phyloP scores from a whole-genome alignment of 225 moss, liverwort and hornwort species.

The Asterella californica region DNA sequence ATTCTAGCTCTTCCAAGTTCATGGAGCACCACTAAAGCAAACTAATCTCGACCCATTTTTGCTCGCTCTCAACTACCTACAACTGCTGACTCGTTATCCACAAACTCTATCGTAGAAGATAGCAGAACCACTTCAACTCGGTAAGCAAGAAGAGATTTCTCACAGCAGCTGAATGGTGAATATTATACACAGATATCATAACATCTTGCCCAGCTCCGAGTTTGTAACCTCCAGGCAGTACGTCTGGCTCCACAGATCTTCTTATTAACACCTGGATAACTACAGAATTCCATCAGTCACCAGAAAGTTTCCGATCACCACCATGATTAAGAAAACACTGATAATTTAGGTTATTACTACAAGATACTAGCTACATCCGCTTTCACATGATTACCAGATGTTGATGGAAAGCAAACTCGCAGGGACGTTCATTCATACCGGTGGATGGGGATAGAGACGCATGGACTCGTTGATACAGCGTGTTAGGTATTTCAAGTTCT shows the following conservation, averaged over 20 bases:
- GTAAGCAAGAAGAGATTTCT: not conserved
- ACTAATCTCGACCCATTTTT: too few relatives aligned
- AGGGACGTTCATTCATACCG: slow-evolving; percentile 44
- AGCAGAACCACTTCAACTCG: not conserved
- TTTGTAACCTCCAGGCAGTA: slow-evolving; percentile 86
- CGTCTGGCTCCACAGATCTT: slow-evolving; percentile 71
- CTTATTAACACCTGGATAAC: slow-evolving; percentile 72
- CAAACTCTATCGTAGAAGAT: not conserved
- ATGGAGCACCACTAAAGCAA: too few relatives aligned
- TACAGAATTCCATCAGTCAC: not conserved
- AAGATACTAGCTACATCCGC: not conserved
- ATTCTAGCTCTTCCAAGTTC: too few relatives aligned
- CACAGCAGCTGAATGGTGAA: slow-evolving; percentile 91
- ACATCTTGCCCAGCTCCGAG: slow-evolving; percentile 92
- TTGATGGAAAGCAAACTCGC: not conserved
- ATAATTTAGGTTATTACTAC: not conserved
- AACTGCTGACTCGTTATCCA: not conserved
- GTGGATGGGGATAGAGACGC: slow-evolving; percentile 97
- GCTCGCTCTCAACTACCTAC: too few relatives aligned
- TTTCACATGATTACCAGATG: too few relatives aligned
- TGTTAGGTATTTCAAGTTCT: slow-evolving; percentile 89
- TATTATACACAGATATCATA: slow-evolving; percentile 99
- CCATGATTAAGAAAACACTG: not conserved
- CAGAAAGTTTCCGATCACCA: not conserved
- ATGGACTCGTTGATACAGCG: slow-evolving; percentile 99